phyloP scores from a whole-genome alignment of 2,329 filamentous ascomycete species.

The Colletotrichum endophyticum region DNA sequence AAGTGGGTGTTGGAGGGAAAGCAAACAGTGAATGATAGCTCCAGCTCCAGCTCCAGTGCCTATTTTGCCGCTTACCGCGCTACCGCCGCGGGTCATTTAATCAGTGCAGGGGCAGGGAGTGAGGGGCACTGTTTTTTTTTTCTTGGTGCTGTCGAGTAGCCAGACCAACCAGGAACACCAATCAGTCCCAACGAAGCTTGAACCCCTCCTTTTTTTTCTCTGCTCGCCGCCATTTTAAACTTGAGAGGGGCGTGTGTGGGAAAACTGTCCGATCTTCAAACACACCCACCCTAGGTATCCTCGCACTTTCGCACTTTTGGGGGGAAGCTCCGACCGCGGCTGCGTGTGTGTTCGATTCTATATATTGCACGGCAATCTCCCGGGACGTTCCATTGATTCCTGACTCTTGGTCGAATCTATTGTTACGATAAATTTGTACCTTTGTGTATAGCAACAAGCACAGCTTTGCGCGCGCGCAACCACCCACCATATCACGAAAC shows the following conservation, averaged over 20 bases:
- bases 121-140: not conserved
- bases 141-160: not conserved
- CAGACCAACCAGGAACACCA: not conserved
- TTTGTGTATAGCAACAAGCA: not conserved
- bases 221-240: not conserved
- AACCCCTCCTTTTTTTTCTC: slow-evolving; percentile 1
- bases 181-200: not conserved
- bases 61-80: not conserved
- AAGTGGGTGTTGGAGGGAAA: not conserved
- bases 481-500: not conserved
- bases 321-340: not conserved
- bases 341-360: not conserved
- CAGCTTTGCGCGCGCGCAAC: not conserved
- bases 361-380: not conserved
- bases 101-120: not conserved
- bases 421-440: not conserved
- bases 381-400: not conserved
- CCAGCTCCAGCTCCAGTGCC: not conserved
- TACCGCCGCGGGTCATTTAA: not conserved
- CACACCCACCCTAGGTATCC: not conserved
- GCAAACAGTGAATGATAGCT: not conserved
- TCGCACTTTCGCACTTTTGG: not conserved
- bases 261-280: not conserved
- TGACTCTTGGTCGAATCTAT: not conserved
- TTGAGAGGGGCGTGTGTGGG: not conserved